These are phyloP conservation scores for Raffaelea ambrosiae DNA, from an alignment of 2,329 filamentous ascomycete species.

Conservation along the genomic window DNA sequence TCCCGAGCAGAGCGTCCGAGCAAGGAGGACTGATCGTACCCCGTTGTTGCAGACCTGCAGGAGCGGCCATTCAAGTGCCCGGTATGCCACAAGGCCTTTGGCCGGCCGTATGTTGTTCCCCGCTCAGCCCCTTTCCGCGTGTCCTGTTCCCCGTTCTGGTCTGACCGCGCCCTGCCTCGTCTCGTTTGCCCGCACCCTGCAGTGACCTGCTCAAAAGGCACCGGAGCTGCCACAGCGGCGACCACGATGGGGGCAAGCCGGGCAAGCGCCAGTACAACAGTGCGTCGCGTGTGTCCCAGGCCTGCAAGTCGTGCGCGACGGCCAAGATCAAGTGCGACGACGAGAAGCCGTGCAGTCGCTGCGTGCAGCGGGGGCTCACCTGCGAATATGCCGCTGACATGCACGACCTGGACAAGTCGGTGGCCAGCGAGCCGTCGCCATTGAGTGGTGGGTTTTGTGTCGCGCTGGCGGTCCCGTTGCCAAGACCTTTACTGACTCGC, in stretches of 20 bases:
- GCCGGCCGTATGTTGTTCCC: slow-evolving; percentile 8
- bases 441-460: too few relatives aligned
- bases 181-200: too few relatives aligned
- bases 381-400: slow-evolving; percentile 27
- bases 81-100: slow-evolving; percentile 10
- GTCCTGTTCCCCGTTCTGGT: too few relatives aligned
- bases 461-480: too few relatives aligned
- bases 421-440: too few relatives aligned
- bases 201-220: slow-evolving; percentile 12
- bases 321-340: slow-evolving; percentile 49
- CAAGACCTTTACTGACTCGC: too few relatives aligned
- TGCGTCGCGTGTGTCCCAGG: slow-evolving; percentile 42
- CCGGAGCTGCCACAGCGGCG: slow-evolving; percentile 3
- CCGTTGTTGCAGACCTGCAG: slow-evolving; percentile 5
- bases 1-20: too few relatives aligned
- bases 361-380: slow-evolving; percentile 34
- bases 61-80: slow-evolving; percentile 10
- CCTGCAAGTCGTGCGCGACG: slow-evolving; percentile 41
- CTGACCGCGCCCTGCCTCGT: too few relatives aligned
- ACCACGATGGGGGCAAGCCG: background rate
- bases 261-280: slow-evolving; percentile 7
- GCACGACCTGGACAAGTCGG: background rate
- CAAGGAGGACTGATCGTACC: background rate
- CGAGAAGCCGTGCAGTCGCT: slow-evolving; percentile 43
- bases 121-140: too few relatives aligned